Evolutionary conservation across 148 eudicot genomes (phyloP), one percentile per base, ranked within the genome.

Genomic region (Rhododendron henanense): DNA sequence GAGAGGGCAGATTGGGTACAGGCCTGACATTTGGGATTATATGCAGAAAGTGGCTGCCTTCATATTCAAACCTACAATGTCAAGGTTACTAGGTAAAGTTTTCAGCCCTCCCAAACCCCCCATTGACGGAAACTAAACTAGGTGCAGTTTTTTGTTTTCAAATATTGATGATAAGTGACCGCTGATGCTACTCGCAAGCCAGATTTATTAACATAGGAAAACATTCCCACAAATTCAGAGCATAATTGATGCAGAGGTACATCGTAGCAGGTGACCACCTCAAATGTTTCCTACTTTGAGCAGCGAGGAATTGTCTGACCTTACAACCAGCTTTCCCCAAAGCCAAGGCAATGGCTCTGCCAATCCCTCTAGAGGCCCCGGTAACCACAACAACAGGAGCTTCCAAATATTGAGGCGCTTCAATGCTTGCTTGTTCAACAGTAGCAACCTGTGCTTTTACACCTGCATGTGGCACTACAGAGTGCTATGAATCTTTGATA

Each of bases 321-420:
- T 95, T 95, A 88, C 99, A 96, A 76, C 99, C 99, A 86, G 99
- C 95, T 89, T 94, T 96, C 37, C 99, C 99, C 80, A 96, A 73
- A 87, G 96, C 86, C 90, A 96, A 87, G 28, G 99, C 98, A 90
- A 96, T 87, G 19, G 99, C 96, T 90, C 85, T 95, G 78, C 99
- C 99, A 85, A 96, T 96, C 55, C 99, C 99, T 91, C 99, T 92
- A 74, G 99, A 96, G 67, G 99, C 99, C 89, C 98, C 99, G 51
- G 99, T 96, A 80, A 96, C 92, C 85, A 96, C 87, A 51, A 94
- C 98, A 89, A 96, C 99, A 45, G 98, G 99, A 90, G 92, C 91
- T 87, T 93, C 98, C 48, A 89, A 90, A 65, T 87, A 87, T 84
- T 85, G 89, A 25, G 89, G 50, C 23, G 87, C 90, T 81, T 84